Conservation (phyloP, 139 green algal species). For the Edaphochlamys debaryana region DNA sequence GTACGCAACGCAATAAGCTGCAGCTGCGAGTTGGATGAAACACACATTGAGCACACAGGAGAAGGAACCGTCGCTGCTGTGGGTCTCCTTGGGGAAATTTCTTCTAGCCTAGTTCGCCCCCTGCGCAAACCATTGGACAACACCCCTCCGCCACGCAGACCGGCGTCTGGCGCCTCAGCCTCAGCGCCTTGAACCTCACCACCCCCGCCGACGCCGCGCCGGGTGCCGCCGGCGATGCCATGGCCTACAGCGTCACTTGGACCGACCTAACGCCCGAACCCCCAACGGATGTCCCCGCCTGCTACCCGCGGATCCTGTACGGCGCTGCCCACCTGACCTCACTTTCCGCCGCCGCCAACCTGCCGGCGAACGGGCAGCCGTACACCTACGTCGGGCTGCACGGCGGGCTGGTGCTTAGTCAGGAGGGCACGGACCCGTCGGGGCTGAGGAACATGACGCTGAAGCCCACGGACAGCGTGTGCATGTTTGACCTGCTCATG, state of each 20-base stretch:
- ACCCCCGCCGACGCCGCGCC: neutral
- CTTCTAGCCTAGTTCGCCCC: too few species aligned
- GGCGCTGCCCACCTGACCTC: neutral
- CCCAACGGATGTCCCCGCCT: neutral
- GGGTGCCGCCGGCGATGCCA: neutral
- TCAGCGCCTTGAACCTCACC: neutral
- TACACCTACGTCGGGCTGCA: slow-evolving; percentile 4
- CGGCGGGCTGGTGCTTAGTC: slow-evolving; percentile 7
- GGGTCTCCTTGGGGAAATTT: too few species aligned
- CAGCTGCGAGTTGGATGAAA: too few species aligned
- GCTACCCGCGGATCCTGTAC: slow-evolving; percentile 20
- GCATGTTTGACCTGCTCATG: neutral
- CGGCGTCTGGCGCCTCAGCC: slow-evolving; percentile 9
- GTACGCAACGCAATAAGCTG: too few species aligned
- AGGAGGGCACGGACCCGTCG: neutral
- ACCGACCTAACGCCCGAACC: neutral
- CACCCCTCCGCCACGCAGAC: neutral
- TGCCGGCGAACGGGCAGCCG: too few species aligned
- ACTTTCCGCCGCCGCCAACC: neutral
- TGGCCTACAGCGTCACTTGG: slow-evolving; percentile 1
- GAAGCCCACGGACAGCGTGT: neutral
- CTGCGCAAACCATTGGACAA: too few species aligned
- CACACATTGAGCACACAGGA: too few species aligned
- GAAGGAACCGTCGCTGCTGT: too few species aligned
- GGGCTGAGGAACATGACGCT: too few species aligned